These are phyloP conservation scores for Epichloe scottii DNA, from an alignment of 2,329 filamentous ascomycete genomes.

Conservation along the genomic window DNA sequence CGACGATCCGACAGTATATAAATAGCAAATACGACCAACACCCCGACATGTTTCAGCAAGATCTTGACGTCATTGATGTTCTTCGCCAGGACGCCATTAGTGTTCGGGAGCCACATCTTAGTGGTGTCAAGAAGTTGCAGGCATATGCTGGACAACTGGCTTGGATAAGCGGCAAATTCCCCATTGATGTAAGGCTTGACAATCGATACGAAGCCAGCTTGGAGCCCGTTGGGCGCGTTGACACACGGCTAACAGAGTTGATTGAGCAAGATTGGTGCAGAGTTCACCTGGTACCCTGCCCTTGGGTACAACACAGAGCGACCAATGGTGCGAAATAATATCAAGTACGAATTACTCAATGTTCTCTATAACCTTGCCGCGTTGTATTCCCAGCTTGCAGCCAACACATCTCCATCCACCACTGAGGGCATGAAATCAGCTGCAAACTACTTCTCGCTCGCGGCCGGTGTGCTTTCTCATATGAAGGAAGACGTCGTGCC, in stretches of 20 bases:
- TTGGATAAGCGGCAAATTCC: conserved; percentile 92
- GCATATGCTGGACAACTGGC: conserved; percentile 84
- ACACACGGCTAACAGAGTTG: neutral
- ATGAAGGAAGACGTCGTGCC: conserved; percentile 66
- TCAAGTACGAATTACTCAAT: conserved; percentile 79
- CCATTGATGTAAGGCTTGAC: conserved; percentile 56
- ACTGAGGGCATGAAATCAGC: conserved; percentile 77
- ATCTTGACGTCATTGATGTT: conserved; percentile 72
- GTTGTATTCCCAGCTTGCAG: conserved; percentile 84
- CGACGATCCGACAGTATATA: conserved; percentile 87
- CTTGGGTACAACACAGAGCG: conserved; percentile 78
- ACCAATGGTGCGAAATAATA: conserved; percentile 53
- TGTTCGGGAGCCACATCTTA: conserved; percentile 75
- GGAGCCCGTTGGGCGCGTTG: conserved; percentile 7
- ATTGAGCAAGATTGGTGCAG: conserved; percentile 61
- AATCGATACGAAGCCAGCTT: neutral
- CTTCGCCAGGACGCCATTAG: conserved; percentile 79
- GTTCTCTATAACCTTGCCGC: conserved; percentile 87
- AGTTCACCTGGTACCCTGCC: conserved; percentile 93
- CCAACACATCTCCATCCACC: conserved; percentile 63
- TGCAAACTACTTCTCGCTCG: conserved; percentile 78
- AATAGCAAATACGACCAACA: conserved; percentile 98
- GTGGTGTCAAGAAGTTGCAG: conserved; percentile 78
- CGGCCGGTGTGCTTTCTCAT: conserved; percentile 72
- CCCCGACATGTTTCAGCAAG: conserved; percentile 87